Conservation (phyloP, 2,329 filamentous ascomycete species). For the Colletotrichum nymphaeae region DNA sequence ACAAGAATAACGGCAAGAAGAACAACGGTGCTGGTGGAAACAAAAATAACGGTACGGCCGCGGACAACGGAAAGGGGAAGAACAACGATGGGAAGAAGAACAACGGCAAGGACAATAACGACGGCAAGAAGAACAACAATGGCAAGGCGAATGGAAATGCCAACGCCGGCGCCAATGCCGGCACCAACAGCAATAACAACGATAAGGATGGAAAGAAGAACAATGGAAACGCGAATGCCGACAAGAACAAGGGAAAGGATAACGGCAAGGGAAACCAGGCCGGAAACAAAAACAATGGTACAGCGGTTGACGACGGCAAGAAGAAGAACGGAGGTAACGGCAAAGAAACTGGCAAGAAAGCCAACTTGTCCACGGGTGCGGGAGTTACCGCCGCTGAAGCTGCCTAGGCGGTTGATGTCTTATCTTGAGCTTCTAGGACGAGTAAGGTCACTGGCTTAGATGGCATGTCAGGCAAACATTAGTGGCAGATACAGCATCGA, state of each 20-base stretch:
- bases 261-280: background rate
- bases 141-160: background rate
- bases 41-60: background rate
- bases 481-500: background rate
- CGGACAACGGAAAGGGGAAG: slow-evolving; percentile 3
- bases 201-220: slow-evolving; percentile 12
- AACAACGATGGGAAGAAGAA: background rate
- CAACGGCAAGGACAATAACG: background rate
- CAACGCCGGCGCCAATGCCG: too few relatives aligned
- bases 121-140: slow-evolving; percentile 12
- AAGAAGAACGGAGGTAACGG: background rate
- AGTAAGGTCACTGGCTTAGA: background rate
- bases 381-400: background rate
- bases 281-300: background rate
- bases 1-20: background rate
- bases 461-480: background rate
- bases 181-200: background rate
- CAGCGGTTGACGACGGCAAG: background rate
- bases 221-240: background rate
- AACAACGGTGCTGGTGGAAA: slow-evolving; percentile 1
- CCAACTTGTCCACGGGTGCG: background rate
- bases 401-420: background rate
- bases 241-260: background rate
- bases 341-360: background rate
- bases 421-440: background rate